Base-by-base conservation (phyloP, 2,329 filamentous ascomycete species). In the Talaromyces sp. region DNA sequence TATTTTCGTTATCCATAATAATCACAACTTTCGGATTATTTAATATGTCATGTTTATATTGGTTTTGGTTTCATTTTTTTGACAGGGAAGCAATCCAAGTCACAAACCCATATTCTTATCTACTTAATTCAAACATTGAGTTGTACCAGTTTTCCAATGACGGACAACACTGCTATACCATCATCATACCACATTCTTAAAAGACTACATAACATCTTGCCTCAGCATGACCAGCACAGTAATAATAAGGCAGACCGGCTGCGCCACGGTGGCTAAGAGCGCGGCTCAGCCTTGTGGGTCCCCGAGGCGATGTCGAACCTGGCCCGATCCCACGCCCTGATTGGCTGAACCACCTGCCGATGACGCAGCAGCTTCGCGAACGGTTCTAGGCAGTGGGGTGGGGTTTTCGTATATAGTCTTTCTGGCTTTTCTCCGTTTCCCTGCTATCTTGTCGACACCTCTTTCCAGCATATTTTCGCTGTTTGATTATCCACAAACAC, bases 281-380 rank as follows among this genome's bases (percentile, higher is more conserved):
- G 41, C 14, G 26, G 29, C 43, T 51, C 55, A 50, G 55, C 55
- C 55, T 49, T 43, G 24, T 46, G 27, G 54, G 24, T n/a, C 19
- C 26, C 29, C n/a, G 38, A 4, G 49, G n/a, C 41, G n/a, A 10
- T n/a, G 41, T n/a, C 9, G 32, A 43, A 21, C 6, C 17, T 7
- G 9, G 8, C 54, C 21, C 1, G 14, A 19, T 1, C 6, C 3
- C 24, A 19, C 2, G 8, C 38, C 43, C 21, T 56, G 38, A 56
- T 57, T 57, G 55, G 55, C 14, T 29, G 46, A 31, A 14, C 43
- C 10, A 27, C 2, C 3, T 3, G 19, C 13, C 55, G 26, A 57
- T 57, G 55, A 57, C 55, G 43, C 55, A 57, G 55, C 41, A 19
- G 55, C 54, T 31, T 29, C 43, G 11, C 43, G 43, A 46, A 46